Evolutionary conservation across 2,329 filamentous ascomycete species (phyloP), one percentile per base, ranked within the genome.

Genomic region (Colletotrichum magnum): DNA sequence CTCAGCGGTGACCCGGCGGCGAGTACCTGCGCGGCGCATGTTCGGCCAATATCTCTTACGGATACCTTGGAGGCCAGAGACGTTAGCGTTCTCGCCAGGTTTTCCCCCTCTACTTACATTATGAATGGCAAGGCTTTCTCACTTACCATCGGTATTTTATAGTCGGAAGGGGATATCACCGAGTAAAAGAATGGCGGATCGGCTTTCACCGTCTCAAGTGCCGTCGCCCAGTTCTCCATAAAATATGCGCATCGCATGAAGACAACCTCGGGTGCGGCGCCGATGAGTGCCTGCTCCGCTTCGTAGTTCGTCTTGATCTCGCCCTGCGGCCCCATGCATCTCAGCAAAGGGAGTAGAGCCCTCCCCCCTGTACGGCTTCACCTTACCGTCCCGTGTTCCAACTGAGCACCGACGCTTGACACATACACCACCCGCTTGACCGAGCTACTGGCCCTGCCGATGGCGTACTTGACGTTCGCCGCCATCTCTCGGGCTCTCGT

Each of bases 401-500:
- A 68, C 5, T 80, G 74, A 0, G 78, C 69, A 5, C 77, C 78
- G 26, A 78, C 64, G 0, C 78, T 72, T 2, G 79, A 68, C 21
- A 68, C 50, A 13, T 68, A 68, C 6, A 68, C 54, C 28, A 68
- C 1, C 48, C 65, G 48, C 4, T 43, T 58, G 18, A 59, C 60
- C 6, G 64, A 16, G 10, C 32, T 47, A 6, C n/a, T 21, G 9
- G 70, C 75, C 71, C 78, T 74, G 1, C 78, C 74, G 0, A 74
- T 59, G 0, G 77, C 75, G 5, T 76, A 73, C 51, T 78, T 76
- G 58, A 82, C 75, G 52, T 81, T 81, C 13, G 75, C 74, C 28
- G 81, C 75, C 10, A 82, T 61, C 16, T 78, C 85, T 72, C 4
- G 75, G 77, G 58, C 73, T 75, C 18, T 77, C 70, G 21, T 68